Percentiles rank a stretch among this genome's conserved stretches.
These are phyloP conservation scores for Typha latifolia DNA, from an alignment of 176 grass and related monocot species.

Conservation along the genomic window DNA sequence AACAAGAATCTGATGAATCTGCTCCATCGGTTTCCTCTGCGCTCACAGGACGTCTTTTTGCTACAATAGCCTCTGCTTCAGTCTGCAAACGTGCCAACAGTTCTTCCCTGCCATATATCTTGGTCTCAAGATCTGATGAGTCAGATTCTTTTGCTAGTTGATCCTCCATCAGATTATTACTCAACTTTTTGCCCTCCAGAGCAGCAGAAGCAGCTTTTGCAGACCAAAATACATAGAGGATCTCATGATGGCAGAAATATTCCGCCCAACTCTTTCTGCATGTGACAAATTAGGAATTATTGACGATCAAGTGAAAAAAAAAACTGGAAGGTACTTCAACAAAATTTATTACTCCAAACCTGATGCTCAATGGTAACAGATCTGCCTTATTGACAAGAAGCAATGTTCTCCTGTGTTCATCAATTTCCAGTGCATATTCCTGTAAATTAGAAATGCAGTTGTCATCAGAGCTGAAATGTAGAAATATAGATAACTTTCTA, in stretches of 20 bases:
- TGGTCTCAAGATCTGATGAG: conserved; percentile 49
- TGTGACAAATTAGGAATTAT: conserved; percentile 16
- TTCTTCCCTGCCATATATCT: conserved; percentile 68
- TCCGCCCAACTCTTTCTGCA: conserved; percentile 75
- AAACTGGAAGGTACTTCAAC: neutral
- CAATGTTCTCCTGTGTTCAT: conserved; percentile 76
- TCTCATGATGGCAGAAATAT: conserved; percentile 57
- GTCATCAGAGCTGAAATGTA: neutral
- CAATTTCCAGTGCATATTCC: conserved; percentile 72
- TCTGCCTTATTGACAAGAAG: conserved; percentile 98
- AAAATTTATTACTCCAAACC: conserved; percentile 22
- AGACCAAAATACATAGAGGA: conserved; percentile 91
- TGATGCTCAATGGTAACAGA: conserved; percentile 67
- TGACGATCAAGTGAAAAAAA: neutral
- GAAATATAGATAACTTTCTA: neutral
- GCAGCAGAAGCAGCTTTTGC: conserved; percentile 78
- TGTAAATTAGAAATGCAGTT: conserved; percentile 27
- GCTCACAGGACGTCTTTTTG: conserved; percentile 19
- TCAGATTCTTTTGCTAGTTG: neutral
- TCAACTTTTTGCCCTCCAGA: conserved; percentile 66
- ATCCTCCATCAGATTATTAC: conserved; percentile 31
- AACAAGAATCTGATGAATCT: conserved; percentile 35
- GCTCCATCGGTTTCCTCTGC: conserved; percentile 10
- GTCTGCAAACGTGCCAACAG: conserved; percentile 67
- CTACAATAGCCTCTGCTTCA: conserved; percentile 68